Evolutionary conservation across 306 rosid genomes (phyloP).

Genomic region (Pterocarpus santalinus): DNA sequence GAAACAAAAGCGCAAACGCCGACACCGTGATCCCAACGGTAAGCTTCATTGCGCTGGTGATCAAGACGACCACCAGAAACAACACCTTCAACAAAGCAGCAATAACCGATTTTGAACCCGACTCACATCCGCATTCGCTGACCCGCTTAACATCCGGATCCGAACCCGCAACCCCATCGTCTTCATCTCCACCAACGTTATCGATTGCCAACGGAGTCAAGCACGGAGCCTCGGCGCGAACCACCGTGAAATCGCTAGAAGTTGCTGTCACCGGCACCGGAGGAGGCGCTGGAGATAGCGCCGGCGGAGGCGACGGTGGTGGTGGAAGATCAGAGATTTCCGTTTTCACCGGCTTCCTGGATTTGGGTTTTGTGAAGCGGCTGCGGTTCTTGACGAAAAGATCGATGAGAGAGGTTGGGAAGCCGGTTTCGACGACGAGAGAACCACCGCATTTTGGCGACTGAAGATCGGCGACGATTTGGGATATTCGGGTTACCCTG

Average conservation of each 20-base stretch:
- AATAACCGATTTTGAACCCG: constrained; percentile 30
- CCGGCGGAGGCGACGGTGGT: neutral
- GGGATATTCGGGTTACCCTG: constrained; percentile 63
- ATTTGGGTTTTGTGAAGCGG: constrained; percentile 54
- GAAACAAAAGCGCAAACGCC: constrained; percentile 67
- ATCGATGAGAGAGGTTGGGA: constrained; percentile 91
- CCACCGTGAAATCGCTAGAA: neutral
- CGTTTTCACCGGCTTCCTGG: neutral
- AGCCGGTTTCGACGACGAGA: constrained; percentile 86
- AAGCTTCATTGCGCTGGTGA: constrained; percentile 55
- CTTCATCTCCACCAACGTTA: neutral
- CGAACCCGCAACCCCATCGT: neutral
- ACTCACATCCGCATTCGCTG: neutral
- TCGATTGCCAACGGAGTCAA: neutral
- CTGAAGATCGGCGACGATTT: constrained; percentile 83
- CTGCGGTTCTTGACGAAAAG: constrained; percentile 84
- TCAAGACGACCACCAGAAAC: constrained; percentile 48
- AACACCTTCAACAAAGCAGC: constrained; percentile 49
- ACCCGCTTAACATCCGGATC: constrained; percentile 6
- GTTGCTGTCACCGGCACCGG: neutral
- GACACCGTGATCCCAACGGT: constrained; percentile 71
- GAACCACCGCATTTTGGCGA: constrained; percentile 73
- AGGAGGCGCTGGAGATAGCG: constrained; percentile 32
- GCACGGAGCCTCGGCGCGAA: neutral
- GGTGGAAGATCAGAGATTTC: constrained; percentile 28